A percentile compares a stretch with the other conserved stretches of the same genome.
Evolutionary conservation across 768 basidiomycete species (phyloP).

Genomic region (Podaxis sp.): DNA sequence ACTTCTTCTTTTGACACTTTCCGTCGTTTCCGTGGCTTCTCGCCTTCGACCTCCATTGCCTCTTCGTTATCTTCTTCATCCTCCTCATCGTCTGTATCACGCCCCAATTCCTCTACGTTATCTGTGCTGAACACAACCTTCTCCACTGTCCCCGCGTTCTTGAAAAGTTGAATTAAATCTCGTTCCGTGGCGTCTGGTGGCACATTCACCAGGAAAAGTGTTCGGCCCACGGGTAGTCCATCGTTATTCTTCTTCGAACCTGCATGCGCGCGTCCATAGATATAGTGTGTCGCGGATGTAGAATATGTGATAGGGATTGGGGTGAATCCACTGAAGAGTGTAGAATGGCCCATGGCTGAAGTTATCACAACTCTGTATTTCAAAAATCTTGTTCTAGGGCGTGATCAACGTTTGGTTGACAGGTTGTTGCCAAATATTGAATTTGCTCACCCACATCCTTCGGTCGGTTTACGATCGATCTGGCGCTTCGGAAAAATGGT

Average conservation of each 20-base stretch:
- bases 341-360: conserved; percentile 9
- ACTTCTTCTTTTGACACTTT: conserved; percentile 37
- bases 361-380: conserved; percentile 1
- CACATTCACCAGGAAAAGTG: conserved; percentile 86
- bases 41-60: conserved; percentile 27
- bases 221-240: conserved; percentile 58
- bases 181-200: conserved; percentile 87
- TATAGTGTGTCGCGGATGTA: conserved; percentile 55
- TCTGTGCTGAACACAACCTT: conserved; percentile 53
- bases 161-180: conserved; percentile 78
- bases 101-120: conserved; percentile 41
- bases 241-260: conserved; percentile 41
- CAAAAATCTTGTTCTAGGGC: neutral
- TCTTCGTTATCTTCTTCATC: conserved; percentile 38
- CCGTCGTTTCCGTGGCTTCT: conserved; percentile 39
- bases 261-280: conserved; percentile 75
- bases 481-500: too few species aligned
- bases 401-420: neutral
- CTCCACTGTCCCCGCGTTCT: conserved; percentile 75
- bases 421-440: neutral
- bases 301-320: conserved; percentile 45
- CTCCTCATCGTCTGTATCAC: conserved; percentile 42
- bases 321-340: conserved; percentile 45
- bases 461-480: too few species aligned
- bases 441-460: neutral